Evolutionary conservation across 345 rosid species (phyloP), one percentile per base, ranked within the genome.

Genomic region (Ailanthus altissimus): DNA sequence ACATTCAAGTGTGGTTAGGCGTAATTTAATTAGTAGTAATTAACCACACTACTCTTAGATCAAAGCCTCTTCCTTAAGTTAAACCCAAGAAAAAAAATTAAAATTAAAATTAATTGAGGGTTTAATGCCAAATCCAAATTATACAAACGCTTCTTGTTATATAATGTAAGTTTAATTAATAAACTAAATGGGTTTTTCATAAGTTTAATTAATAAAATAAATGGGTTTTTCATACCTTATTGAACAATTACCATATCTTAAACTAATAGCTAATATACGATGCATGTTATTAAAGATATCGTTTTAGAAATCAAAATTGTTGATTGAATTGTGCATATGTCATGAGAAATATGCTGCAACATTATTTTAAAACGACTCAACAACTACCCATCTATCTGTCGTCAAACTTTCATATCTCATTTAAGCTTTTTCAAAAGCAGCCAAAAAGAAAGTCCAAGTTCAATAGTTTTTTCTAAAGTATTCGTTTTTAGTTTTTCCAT

Each of bases 311-410:
- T 20, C 5, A 8, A 56, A 8, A 26, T 10, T 61, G 20, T 64
- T 5, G 5, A 63, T 38, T 38, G 2, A 40, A 64, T 49, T 20
- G 5, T 8, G 23, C 12, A 18, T 5, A 63, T 16, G 5, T 65
- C 50, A 40, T 4, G 28, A 4, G 13, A 56, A 64, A 18, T 18
- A 18, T 38, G 25, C 1, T 16, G 14, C 6, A 20, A 4, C 11
- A 42, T 68, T 68, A 5, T 6, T 13, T 51, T 8, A 43, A 69
- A 69, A 50, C 15, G 73, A 69, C 59, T 53, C 59, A 69, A 68
- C 72, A 47, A 49, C 73, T 15, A 5, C 43, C 73, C 9, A 13
- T 32, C 36, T 49, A 21, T 67, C n/a, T 67, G 12, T 47, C 10
- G 25, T n/a, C 2, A 1, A 23, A 11, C 25, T 10, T 18, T 66